Conservation (phyloP, 495 filamentous ascomycete genomes). For the Staphylotrichum longicolle region DNA sequence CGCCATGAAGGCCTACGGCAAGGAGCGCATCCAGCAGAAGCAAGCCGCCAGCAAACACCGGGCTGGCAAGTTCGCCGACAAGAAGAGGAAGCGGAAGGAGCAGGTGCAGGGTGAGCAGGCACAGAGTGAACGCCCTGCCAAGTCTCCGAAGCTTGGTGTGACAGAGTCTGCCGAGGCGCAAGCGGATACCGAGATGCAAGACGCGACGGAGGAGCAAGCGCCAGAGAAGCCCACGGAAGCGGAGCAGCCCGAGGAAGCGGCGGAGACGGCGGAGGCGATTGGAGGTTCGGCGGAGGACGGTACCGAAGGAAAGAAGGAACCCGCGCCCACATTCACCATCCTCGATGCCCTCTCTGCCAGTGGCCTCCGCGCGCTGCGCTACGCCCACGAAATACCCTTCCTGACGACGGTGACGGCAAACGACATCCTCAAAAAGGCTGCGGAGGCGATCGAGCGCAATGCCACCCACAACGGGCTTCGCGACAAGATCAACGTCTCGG, state of each 20-base stretch:
- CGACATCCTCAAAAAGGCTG: slow-evolving; percentile 75
- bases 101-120: slow-evolving; percentile 31
- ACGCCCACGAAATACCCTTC: slow-evolving; percentile 84
- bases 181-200: slow-evolving; percentile 24
- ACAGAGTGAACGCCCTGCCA: slow-evolving; percentile 31
- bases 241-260: background rate
- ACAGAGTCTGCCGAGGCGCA: slow-evolving; percentile 12
- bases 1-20: slow-evolving; percentile 79
- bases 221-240: background rate
- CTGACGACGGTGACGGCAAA: slow-evolving; percentile 82
- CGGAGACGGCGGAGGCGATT: background rate
- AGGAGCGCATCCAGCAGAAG: slow-evolving; percentile 58
- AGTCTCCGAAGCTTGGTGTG: slow-evolving; percentile 23
- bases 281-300: slow-evolving; percentile 11
- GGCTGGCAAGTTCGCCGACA: slow-evolving; percentile 42
- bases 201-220: slow-evolving; percentile 19
- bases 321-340: slow-evolving; percentile 61
- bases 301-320: slow-evolving; percentile 21
- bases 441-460: slow-evolving; percentile 76
- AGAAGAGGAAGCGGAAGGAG: slow-evolving; percentile 52
- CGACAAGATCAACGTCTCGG: slow-evolving; percentile 66
- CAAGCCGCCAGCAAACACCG: slow-evolving; percentile 35
- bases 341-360: slow-evolving; percentile 95
- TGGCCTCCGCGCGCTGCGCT: slow-evolving; percentile 86
- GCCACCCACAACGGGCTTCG: slow-evolving; percentile 74